Base-by-base conservation (phyloP, 176 grass and related monocot species). In the Calamus simplicifolius region DNA sequence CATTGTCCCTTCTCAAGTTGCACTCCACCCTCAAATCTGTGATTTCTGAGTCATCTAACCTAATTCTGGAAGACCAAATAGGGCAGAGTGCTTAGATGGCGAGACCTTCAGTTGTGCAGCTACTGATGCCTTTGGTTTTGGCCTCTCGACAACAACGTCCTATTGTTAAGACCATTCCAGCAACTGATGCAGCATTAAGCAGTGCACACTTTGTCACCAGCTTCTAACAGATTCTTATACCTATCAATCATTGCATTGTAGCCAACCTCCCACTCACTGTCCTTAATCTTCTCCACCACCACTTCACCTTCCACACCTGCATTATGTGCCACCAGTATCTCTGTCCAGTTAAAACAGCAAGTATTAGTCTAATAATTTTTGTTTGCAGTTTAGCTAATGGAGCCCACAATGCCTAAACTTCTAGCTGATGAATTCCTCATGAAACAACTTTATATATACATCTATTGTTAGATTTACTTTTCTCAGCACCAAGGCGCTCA, bases 81-180 rank as follows among this genome's bases (percentile, higher is more conserved):
- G 8, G 35, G 35, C 35, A 43, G 1, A 0, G 35, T 3, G 35
- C 8, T 75, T 66, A 86, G 68, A 91, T 63, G 50, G 75, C 15
- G 8, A 82, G 63, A 38, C 75, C 81, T 59, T 85, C 69, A 25
- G 64, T 63, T 73, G 29, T 2, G 68, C 61, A 26, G 75, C 14
- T 5, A 63, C 82, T 4, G 68, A 10, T 26, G 74, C 56, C 73
- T 78, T 89, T 71, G 73, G 83, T 76, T 80, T 86, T 1, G 85
- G 76, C 82, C 89, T 95, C 72, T 95, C 90, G 27, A 95, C 90
- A 1, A 95, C 90, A 17, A 95, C 89, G 17, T 85, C 90, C 57
- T 95, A 79, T 95, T 2, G 90, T 89, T 30, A 95, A 66, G 27
- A 95, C 90, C 90, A 95, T 95, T 54, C 90, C 90, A 21, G 90